Evolutionary conservation across 176 grass and related monocot genomes (phyloP), one percentile per base, ranked within the genome.

Genomic region (Sorghum bicolor): DNA sequence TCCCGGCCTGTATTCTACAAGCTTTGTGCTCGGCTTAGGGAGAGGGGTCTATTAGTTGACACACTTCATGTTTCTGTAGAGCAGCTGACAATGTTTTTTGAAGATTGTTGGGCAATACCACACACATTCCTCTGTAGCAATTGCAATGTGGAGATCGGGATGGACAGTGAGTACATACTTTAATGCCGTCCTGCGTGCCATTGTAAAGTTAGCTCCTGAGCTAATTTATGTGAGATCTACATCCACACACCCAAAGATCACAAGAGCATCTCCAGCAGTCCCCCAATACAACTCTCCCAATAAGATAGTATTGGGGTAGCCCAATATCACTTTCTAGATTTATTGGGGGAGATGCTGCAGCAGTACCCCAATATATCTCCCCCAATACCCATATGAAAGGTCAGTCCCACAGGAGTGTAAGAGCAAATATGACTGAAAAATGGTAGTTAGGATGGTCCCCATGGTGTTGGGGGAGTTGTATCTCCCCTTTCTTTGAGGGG

Each of bases 21-120:
- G 26, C 16, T 72, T 6, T 82, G 67, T 43, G 1, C 26, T 62
- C 3, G 17, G 1, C 52, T 82, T 9, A 73, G 10, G 2, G 3
- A 62, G 1, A 73, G 20, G 19, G 9, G 38, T 0, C 25, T 43
- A 4, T 10, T 82, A 58, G 1, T 24, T 43, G 36, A 82, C 25
- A 61, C 52, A 40, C 9, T 73, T 24, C 69, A 64, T 83, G 38
- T 83, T 74, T 83, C 68, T 1, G 68, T 82, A 24, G 80, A 82
- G 53, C 52, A 82, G 16, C 80, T 82, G 11, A 68, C 68, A 32
- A 33, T 73, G 53, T 72, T 82, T 82, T 82, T 2, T 82, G 8
- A n/a, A 82, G 4, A 43, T 62, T 7, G 53, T 82, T 1, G 10
- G 80, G 29, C 52, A 82, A 2, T 7, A 32, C 20, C 67, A 72